These are phyloP conservation scores for Lepidopterella palustris DNA, from an alignment of 495 filamentous ascomycete genomes.

Conservation along the genomic window DNA sequence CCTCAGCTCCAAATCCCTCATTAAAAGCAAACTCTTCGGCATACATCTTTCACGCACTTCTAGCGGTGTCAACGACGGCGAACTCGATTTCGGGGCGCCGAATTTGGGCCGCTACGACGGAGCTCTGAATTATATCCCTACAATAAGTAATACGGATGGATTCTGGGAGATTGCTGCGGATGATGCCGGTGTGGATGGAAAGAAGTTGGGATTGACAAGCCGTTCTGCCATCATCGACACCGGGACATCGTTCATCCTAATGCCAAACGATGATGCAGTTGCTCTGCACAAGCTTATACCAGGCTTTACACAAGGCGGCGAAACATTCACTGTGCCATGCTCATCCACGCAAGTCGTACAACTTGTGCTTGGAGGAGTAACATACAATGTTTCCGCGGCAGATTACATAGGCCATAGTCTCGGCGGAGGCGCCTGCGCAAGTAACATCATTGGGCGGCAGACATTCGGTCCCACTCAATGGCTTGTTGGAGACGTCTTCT, in stretches of 20 bases:
- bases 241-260: conserved; percentile 68
- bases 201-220: conserved; percentile 43
- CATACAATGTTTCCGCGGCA: conserved; percentile 57
- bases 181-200: conserved; percentile 53
- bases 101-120: conserved; percentile 61
- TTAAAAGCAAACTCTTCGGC: conserved; percentile 60
- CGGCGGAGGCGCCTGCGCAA: conserved; percentile 47
- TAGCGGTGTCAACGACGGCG: conserved; percentile 62
- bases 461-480: conserved; percentile 50
- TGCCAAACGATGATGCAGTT: conserved; percentile 57
- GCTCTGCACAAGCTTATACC: conserved; percentile 60
- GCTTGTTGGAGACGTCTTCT: conserved; percentile 75
- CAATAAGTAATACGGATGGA: conserved; percentile 33
- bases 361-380: conserved; percentile 50
- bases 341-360: conserved; percentile 48
- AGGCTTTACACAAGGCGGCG: conserved; percentile 45
- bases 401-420: conserved; percentile 58
- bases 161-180: conserved; percentile 66
- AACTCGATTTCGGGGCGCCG: conserved; percentile 67
- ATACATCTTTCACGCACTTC: conserved; percentile 57
- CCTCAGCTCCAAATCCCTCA: conserved; percentile 49
- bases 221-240: conserved; percentile 69
- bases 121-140: conserved; percentile 55
- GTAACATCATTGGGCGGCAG: conserved; percentile 51
- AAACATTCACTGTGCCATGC: conserved; percentile 66